Conservation (phyloP, 768 basidiomycete genomes). For the Suillus tomentosus region DNA sequence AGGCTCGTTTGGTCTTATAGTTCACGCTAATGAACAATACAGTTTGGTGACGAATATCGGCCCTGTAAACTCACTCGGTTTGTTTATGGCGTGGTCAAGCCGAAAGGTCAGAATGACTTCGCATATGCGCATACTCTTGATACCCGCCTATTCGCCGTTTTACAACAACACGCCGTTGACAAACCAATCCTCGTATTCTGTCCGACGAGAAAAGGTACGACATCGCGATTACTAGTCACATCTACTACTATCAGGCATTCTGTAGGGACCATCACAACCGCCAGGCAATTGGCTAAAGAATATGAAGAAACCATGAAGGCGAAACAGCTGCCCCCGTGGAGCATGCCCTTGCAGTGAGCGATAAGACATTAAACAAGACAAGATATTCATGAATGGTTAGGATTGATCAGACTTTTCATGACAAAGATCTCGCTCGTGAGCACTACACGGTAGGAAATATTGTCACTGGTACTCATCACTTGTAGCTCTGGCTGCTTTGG, state of each 20-base stretch:
- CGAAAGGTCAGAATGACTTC: constrained; percentile 75
- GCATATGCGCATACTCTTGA: constrained; percentile 72
- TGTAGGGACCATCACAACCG: constrained; percentile 63
- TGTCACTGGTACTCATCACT: not conserved
- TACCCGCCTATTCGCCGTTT: constrained; percentile 66
- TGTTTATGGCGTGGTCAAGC: constrained; percentile 70
- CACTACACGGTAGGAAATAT: constrained; percentile 19
- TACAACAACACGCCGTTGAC: constrained; percentile 70
- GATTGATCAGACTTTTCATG: constrained; percentile 56
- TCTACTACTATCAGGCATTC: constrained; percentile 3
- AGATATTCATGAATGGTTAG: constrained; percentile 37
- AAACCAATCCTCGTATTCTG: constrained; percentile 91
- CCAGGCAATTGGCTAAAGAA: constrained; percentile 74
- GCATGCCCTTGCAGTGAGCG: constrained; percentile 48
- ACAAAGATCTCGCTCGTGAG: constrained; percentile 65
- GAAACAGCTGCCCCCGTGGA: constrained; percentile 67
- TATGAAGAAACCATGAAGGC: constrained; percentile 58
- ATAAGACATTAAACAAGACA: not conserved
- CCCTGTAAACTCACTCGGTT: constrained; percentile 78
- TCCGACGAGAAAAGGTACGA: constrained; percentile 79
- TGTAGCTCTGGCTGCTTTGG: constrained; percentile 63
- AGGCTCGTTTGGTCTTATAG: not conserved
- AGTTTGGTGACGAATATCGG: constrained; percentile 94
- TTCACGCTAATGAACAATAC: constrained; percentile 10
- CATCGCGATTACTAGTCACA: not conserved